Base-by-base conservation (phyloP, 345 rosid species). In the Streptanthus diversifolius region DNA sequence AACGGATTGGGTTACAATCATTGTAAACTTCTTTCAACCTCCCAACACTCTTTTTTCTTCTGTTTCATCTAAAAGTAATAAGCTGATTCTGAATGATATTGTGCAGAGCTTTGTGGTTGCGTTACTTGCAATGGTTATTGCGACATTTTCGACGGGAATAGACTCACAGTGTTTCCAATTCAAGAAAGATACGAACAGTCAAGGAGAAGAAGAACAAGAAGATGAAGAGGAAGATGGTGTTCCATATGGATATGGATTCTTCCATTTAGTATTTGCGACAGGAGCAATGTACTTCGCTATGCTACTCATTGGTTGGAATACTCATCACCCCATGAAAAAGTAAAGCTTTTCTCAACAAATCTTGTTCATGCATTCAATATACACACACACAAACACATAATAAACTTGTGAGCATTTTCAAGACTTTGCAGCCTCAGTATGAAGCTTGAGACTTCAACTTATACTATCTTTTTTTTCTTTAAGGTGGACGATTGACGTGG, bases 401-500 rank as follows among this genome's bases (percentile, higher is more conserved):
- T 11, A 21, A 24, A 25, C 25, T 24, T 14, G 17, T 29, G 47
- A 25, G 57, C 21, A 17, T 61, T 27, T 70, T 27, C 19, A 48
- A 25, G 52, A 21, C 29, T 63, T 63, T 53, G 19, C 59, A 15
- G 65, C 39, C 25, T 41, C 33, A 59, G 18, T 47, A 30, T 22
- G 14, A 72, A 35, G 9, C 32, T 64, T 44, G 21, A 56, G 58
- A 47, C 43, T 36, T 66, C 1, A 57, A 57, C 37, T 58, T 25
- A 66, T 37, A 18, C 0, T 47, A 1, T 58, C 62, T 49, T 44
- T 61, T 70, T 3, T 2, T 5, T 22, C 1, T 11, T 55, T 76
- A 79, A 93, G 98, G 83, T 93, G 98, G 98, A 93, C 97, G 25
- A 89, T 91, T 59, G 98, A 93, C 32, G 98, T 93, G 54, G 98